Conservation (phyloP, 1,284 basidiomycete genomes). For the Fomitopsis palustris region DNA sequence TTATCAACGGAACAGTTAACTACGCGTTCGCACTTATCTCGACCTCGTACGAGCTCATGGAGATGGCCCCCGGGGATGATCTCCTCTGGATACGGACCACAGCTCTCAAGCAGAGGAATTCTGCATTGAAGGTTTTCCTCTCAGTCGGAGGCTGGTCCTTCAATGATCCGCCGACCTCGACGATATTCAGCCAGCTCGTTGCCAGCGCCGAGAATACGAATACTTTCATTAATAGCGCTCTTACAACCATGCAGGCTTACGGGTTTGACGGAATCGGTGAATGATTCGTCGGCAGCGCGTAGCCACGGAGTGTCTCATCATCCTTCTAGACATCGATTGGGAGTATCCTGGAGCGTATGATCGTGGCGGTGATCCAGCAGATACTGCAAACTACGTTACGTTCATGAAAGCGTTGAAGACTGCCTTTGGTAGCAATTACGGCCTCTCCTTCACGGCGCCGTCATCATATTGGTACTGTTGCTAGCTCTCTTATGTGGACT, state of each 20-base stretch:
- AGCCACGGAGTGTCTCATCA: no score
- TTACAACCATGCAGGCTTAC: not conserved
- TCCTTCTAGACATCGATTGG: conserved; percentile 10
- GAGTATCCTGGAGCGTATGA: conserved; percentile 12
- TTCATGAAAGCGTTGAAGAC: not conserved
- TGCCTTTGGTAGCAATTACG: conserved; percentile 2
- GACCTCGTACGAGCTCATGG: not conserved
- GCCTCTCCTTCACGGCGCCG: conserved; percentile 11
- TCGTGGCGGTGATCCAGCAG: conserved; percentile 11
- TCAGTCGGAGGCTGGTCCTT: conserved; percentile 13
- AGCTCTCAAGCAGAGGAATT: conserved; percentile 11
- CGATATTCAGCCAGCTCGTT: conserved; percentile 12
- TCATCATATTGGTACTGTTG: conserved; percentile 25
- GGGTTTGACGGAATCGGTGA: conserved; percentile 5
- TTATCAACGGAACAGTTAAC: not conserved
- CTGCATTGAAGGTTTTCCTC: conserved; percentile 14
- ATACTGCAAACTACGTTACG: conserved; percentile 9
- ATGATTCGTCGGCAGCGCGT: not conserved
- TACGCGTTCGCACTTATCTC: not conserved
- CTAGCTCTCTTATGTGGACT: not conserved
- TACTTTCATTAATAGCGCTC: conserved; percentile 2
- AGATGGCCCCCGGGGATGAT: not conserved
- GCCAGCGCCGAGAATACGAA: conserved; percentile 2
- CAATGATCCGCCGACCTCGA: conserved; percentile 17
- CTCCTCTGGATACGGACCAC: conserved; percentile 6